Base-by-base conservation (phyloP, 2,329 filamentous ascomycete genomes). In the Furcasterigmium furcatum region DNA sequence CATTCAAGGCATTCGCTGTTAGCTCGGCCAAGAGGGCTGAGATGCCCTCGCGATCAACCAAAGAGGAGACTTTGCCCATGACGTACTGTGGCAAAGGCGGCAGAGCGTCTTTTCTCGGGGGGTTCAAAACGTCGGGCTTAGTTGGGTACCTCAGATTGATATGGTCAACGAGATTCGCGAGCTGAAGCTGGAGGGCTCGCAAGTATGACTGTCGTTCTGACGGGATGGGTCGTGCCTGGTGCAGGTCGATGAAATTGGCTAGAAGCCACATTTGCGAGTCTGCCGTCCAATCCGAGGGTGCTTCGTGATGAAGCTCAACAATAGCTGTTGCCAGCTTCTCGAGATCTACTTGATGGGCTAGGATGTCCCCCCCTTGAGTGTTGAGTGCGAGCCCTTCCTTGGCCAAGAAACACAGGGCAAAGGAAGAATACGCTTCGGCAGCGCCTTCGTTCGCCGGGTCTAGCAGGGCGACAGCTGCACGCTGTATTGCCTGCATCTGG, bases 11-110 rank as follows among this genome's bases (percentile, higher is more conserved):
- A 29, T 58, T 59, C 6, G 18, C 8, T 3, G 49, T 48, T 9
- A 51, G 45, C 27, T 51, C 49, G 10, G 45, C 62, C 9, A 88
- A 66, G 8, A 86, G 68, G 20, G 75, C 76, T 0, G 84, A 80
- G 44, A 96, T 87, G 32, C 86, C 88, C 36, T 84, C 77, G 60
- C 88, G 81, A 50, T 91, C 84, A 25, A 95, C 81, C 8, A 96
- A 69, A 9, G 84, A 87, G 14, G 78, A 65, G 3, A 96, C 69
- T 54, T 90, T 81, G 1, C 76, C 71, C 39, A 77, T 76, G 12
- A 95, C 65, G 57, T 90, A 87, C 0, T 71, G n/a, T 4, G 34
- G 34, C 18, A 36, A 36, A 14, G 16, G 34, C 18, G 16, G 34
- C 3, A n/a, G 18, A 18, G n/a, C 4, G 34, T 18, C 34, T 19